Base-by-base conservation (phyloP, 352 stramenopile species). In the Elongisporangium prolatum region DNA sequence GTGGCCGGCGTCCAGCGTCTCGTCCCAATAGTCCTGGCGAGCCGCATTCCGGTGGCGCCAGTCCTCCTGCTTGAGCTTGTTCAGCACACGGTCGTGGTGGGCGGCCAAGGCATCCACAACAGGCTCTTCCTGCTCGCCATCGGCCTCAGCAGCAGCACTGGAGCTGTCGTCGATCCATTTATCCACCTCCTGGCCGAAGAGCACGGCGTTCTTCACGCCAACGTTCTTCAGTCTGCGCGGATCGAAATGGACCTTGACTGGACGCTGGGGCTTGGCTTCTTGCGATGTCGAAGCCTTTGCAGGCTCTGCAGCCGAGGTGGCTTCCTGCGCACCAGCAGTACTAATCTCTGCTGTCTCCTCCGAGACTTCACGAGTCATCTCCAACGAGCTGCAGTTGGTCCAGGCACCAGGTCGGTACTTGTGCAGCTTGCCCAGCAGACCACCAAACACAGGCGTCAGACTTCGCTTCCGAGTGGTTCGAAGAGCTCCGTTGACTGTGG, bases 21-120 rank as follows among this genome's bases (percentile, higher is more conserved):
- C 80, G 57, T 94, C 76, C 85, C 85, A 94, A 28, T 77, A 82
- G 65, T 89, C 84, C 51, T 86, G 83, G 16, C 80, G 80, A 17
- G 72, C 72, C 5, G 73, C 72, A 28, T 86, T 86, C 44, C 84
- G 84, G 52, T 82, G 72, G 50, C 87, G 77, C 71, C 75, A 89
- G 56, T 92, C 77, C 56, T 92, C 80, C 37, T 82, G 73, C 63
- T 91, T 91, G 14, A 94, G 49, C 21, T 80, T 67, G n/a, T 80
- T 77, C 16, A 92, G 63, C 47, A 92, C 73, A 14, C 74, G 71
- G 54, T 92, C 80, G 58, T 92, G 85, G 62, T 89, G 71, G 6
- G 73, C 71, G 18, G 68, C 62, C 18, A 91, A 52, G 21, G 62
- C 60, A 28, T 88, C 74, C 7, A 76, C 44, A 0, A 48, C 50